Evolutionary conservation across 2,329 filamentous ascomycete species (phyloP), one percentile per base, ranked within the genome.

Genomic region (Penicillium digitatum): DNA sequence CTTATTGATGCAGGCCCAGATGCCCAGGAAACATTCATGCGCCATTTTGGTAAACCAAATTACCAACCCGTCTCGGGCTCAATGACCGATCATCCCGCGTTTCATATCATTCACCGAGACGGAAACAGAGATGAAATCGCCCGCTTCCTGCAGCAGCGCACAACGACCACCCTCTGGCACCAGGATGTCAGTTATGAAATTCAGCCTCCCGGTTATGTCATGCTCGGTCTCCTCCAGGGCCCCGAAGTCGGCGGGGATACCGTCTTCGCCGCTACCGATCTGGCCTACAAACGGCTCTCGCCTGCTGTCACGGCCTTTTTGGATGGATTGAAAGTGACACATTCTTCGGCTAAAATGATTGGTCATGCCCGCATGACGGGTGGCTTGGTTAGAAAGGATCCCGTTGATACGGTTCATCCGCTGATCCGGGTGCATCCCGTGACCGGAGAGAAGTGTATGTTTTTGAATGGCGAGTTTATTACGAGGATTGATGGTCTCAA

Each of bases 231-330:
- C 2, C 59, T 81, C 24, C 74, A 79, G 48, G 77, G 77, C 7
- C 79, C 79, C 2, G 78, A 81, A 29, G 77, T 79, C 9, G 77
- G 77, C 52, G 77, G 77, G 11, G 77, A 79, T 62, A 79, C 77
- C 12, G 73, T 77, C 46, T 79, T 78, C 62, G 71, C 75, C 1
- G 73, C 72, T 4, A 77, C 76, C 20, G 73, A 75, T 52, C 67
- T 74, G 51, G 76, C 77, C 7, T 79, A 79, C 62, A 72, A 75
- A 64, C 68, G 70, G n/a, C 66, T 84, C 75, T 59, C 82, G 71
- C 51, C 83, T 74, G 62, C 82, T 77, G 55, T 81, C 76, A 3
- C 81, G 57, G 66, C 43, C 27, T 72, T 58, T 56, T 69, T 66
- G 38, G 73, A 65, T 56, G 65, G 43, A 49, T 65, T 76, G 31